Evolutionary conservation across 306 rosid species (phyloP).

Genomic region (Quercus parvula): DNA sequence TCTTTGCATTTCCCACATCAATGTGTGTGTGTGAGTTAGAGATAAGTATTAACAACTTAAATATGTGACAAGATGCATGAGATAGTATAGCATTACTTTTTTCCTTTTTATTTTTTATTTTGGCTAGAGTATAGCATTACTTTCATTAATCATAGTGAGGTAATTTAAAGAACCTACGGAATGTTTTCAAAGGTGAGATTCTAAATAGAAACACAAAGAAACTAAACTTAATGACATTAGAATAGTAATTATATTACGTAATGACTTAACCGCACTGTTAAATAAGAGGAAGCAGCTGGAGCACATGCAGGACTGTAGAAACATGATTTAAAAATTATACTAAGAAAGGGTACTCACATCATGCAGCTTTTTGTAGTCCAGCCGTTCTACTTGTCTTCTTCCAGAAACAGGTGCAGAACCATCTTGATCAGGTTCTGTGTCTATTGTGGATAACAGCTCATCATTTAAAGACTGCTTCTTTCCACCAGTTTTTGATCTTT

Average conservation of each 20-base stretch:
- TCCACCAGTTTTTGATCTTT: conserved; percentile 30
- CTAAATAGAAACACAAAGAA: background rate
- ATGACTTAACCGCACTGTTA: conserved; percentile 1
- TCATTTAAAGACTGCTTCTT: conserved; percentile 49
- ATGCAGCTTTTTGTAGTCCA: conserved; percentile 94
- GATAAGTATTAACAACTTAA: background rate
- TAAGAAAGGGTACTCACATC: conserved; percentile 71
- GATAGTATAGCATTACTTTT: background rate
- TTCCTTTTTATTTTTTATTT: too few relatives aligned
- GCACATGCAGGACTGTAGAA: conserved; percentile 10
- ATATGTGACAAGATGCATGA: background rate
- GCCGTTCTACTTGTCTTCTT: conserved; percentile 63
- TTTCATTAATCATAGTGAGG: background rate
- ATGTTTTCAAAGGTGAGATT: background rate
- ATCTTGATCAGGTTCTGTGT: conserved; percentile 50
- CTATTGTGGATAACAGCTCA: conserved; percentile 55
- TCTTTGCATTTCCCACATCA: too few relatives aligned
- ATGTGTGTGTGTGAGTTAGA: too few relatives aligned
- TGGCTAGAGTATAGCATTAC: background rate
- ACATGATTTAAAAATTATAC: conserved; percentile 11
- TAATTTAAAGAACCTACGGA: background rate
- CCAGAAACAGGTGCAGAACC: conserved; percentile 44
- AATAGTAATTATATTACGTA: background rate
- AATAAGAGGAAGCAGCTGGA: conserved; percentile 11
- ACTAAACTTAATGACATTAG: background rate